phyloP scores from a whole-genome alignment of 2,329 filamentous ascomycete genomes.

The Beauveria brongniartii region DNA sequence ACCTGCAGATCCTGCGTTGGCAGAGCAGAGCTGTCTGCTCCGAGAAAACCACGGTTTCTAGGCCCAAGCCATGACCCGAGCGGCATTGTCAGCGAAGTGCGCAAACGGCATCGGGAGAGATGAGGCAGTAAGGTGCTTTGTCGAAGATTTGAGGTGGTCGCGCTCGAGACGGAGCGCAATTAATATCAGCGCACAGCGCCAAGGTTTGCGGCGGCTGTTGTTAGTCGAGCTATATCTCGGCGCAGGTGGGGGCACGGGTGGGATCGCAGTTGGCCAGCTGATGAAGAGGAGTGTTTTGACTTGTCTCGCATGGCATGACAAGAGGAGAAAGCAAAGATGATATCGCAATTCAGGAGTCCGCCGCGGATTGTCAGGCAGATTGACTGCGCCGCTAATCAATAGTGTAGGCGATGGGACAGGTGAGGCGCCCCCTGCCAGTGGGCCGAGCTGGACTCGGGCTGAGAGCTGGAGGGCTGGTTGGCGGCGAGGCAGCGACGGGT shows the following conservation, averaged over 20 bases:
- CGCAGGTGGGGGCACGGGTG: neutral
- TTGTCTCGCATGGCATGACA: constrained; percentile 2
- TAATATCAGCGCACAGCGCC: constrained; percentile 8
- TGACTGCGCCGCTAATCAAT: constrained; percentile 4
- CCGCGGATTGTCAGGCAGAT: neutral
- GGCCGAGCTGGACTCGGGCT: constrained; percentile 4
- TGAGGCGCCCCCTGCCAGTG: constrained; percentile 6
- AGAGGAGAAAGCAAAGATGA: neutral
- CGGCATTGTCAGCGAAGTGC: constrained; percentile 18
- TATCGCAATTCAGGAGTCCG: constrained; percentile 1
- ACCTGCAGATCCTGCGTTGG: constrained; percentile 41
- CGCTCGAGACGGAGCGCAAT: neutral
- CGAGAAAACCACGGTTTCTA: constrained; percentile 42
- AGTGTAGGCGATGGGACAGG: constrained; percentile 2
- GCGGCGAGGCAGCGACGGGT: neutral
- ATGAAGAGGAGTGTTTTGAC: neutral
- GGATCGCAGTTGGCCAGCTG: neutral
- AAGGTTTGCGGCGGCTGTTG: neutral
- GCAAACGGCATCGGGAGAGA: neutral
- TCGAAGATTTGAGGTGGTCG: neutral
- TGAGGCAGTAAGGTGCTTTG: neutral
- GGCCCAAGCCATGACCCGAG: constrained; percentile 22
- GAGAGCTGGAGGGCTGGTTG: constrained; percentile 8
- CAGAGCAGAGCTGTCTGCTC: constrained; percentile 42
- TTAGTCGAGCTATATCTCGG: neutral